phyloP scores from a whole-genome alignment of 2,329 filamentous ascomycete genomes.

The Mycosphaerelloides madeirae region DNA sequence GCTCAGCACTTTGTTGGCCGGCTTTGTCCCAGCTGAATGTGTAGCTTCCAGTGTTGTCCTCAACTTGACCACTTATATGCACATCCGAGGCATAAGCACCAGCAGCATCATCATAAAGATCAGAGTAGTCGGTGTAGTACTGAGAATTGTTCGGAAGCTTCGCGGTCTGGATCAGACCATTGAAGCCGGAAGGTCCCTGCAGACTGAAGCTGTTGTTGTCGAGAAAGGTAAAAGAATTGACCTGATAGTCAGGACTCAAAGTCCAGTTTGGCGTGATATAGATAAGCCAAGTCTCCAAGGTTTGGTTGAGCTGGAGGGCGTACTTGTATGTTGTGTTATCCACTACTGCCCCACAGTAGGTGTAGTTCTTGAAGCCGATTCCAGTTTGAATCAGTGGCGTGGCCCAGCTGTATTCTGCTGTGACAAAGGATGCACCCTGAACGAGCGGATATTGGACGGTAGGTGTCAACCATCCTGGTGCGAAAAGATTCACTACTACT shows the following conservation, averaged over 20 bases:
- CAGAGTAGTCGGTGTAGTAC: slow-evolving; percentile 49
- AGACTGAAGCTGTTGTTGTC: slow-evolving; percentile 53
- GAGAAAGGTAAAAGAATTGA: slow-evolving; percentile 58
- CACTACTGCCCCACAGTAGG: slow-evolving; percentile 45
- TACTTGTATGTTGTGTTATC: slow-evolving; percentile 71
- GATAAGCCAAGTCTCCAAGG: slow-evolving; percentile 60
- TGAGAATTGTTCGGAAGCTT: slow-evolving; percentile 58
- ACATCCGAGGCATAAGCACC: slow-evolving; percentile 69
- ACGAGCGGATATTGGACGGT: slow-evolving; percentile 74
- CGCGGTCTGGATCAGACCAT: slow-evolving; percentile 74
- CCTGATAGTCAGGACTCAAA: slow-evolving; percentile 45
- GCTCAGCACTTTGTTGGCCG: slow-evolving; percentile 55
- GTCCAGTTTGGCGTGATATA: slow-evolving; percentile 62
- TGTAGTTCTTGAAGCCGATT: slow-evolving; percentile 67
- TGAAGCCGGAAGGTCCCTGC: slow-evolving; percentile 62
- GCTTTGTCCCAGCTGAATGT: slow-evolving; percentile 67
- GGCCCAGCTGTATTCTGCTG: slow-evolving; percentile 63
- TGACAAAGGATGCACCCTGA: slow-evolving; percentile 86
- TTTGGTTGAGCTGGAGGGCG: slow-evolving; percentile 66
- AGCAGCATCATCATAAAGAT: slow-evolving; percentile 67
- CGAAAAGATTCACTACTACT: slow-evolving; percentile 62
- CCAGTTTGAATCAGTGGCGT: slow-evolving; percentile 70
- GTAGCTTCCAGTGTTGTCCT: slow-evolving; percentile 63
- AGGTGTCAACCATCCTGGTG: slow-evolving; percentile 45
- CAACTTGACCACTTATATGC: slow-evolving; percentile 58